Evolutionary conservation across 495 filamentous ascomycete genomes (phyloP), one percentile per base, ranked within the genome.

Genomic region (Aspergillus nanangensis): DNA sequence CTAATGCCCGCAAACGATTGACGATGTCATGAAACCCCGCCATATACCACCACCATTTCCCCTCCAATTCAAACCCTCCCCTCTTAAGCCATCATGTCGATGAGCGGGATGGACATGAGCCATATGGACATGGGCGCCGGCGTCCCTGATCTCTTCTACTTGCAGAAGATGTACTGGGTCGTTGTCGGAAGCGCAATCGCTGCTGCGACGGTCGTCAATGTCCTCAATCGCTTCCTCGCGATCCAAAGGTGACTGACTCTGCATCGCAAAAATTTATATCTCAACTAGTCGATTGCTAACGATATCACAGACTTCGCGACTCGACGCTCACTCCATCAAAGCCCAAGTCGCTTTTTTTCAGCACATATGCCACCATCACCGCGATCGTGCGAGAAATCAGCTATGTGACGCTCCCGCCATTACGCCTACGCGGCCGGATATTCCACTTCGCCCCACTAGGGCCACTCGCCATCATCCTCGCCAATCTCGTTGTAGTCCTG

Each of bases 371-470:
- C 8, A 90, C 87, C 1, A 47, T 77, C 20, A 86, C 84, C 25
- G 88, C 88, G 1, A 67, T 85, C 21, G 53, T 64, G 15, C 79
- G 88, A 47, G 88, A 93, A 62, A 67, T 78, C 25, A 76, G 74
- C 57, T 80, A 87, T 55, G 83, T 79, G 8, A 79, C 84, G 9
- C 41, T 69, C 41, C 64, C 75, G 24, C 77, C 80, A 43, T 49
- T 86, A 40, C 69, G 72, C 3, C 36, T 80, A 5, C 61, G 70
- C 19, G 57, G 67, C n/a, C 55, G 48, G 11, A 57, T 51, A 4
- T 71, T 51, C 80, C 82, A 34, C 75, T 81, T 44, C 27, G 55
- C 63, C n/a, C 61, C 63, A 3, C 51, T 72, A n/a, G 69, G 69
- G 5, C 62, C 59, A 9, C 40, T 66, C 8, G 46, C 57, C 27